A percentile compares a stretch with the other conserved stretches of the same genome.
Conservation (phyloP, 306 rosid species). For the Fragaria vesca region DNA sequence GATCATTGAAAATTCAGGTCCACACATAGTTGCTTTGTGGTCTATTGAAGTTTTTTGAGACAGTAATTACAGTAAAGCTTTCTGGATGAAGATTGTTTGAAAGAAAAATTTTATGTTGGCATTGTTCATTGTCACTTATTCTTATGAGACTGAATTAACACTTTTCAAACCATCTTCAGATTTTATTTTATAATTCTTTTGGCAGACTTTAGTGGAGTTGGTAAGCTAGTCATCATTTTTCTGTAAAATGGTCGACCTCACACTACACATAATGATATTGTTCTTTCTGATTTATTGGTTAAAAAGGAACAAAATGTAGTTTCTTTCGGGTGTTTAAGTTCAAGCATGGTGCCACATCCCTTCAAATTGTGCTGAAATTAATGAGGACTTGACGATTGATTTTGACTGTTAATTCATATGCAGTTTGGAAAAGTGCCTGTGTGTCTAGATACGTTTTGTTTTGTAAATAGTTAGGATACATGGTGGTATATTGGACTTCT, state of each 20-base stretch:
- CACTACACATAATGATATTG: not conserved
- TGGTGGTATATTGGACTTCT: too few relatives aligned
- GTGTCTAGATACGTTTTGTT: too few relatives aligned
- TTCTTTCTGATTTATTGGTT: constrained; percentile 3
- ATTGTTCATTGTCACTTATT: not conserved
- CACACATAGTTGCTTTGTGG: not conserved
- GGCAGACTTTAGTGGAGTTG: not conserved
- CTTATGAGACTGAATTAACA: not conserved
- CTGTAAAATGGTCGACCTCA: not conserved
- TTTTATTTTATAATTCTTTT: not conserved
- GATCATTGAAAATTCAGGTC: not conserved
- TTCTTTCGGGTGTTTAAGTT: not conserved
- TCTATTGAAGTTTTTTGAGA: not conserved
- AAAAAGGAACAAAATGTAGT: not conserved
- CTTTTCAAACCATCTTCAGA: not conserved
- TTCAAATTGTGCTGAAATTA: not conserved
- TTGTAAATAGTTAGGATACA: not conserved
- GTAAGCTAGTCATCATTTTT: not conserved
- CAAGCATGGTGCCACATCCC: not conserved
- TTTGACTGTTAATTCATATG: not conserved
- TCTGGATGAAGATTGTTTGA: not conserved
- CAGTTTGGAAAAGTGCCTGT: too few relatives aligned
- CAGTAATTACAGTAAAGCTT: not conserved
- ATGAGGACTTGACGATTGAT: not conserved
- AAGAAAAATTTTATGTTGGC: not conserved